Conservation (phyloP, 2,329 filamentous ascomycete species). For the Rhynchosporium secalis region DNA sequence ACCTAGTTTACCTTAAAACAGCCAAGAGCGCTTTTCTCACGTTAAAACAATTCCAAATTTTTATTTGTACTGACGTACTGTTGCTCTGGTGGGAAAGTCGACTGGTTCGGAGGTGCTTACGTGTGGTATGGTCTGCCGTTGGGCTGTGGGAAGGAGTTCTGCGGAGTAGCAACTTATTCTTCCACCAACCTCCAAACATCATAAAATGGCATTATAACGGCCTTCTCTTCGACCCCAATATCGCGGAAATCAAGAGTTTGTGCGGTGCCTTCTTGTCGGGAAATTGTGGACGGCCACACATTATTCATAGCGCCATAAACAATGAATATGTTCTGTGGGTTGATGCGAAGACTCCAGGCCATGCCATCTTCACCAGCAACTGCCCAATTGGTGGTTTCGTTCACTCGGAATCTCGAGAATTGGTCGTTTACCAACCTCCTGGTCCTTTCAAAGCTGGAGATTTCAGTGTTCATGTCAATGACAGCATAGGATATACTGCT, state of each 20-base stretch:
- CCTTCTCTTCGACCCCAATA: constrained; percentile 29
- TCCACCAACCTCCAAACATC: constrained; percentile 28
- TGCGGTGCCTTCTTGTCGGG: constrained; percentile 20
- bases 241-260: constrained; percentile 22
- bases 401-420: constrained; percentile 17
- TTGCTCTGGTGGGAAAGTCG: constrained; percentile 30
- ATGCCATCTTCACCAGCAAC: constrained; percentile 26
- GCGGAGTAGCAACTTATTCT: constrained; percentile 31
- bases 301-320: constrained; percentile 26
- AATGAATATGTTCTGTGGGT: constrained; percentile 28
- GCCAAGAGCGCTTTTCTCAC: not conserved
- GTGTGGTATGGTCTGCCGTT: constrained; percentile 32
- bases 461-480: constrained; percentile 28
- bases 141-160: constrained; percentile 29
- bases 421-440: constrained; percentile 26
- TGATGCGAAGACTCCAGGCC: constrained; percentile 26
- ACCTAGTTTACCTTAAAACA: not conserved
- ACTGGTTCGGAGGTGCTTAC: constrained; percentile 29
- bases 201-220: constrained; percentile 32
- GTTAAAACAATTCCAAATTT: not conserved
- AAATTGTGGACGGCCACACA: constrained; percentile 30
- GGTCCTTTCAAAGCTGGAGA: constrained; percentile 27
- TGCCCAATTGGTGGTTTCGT: constrained; percentile 25
- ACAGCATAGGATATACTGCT: constrained; percentile 30
- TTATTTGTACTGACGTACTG: not conserved